A percentile compares a stretch with the other conserved stretches of the same genome.
These are phyloP conservation scores for Gastrodia elata DNA, from an alignment of 106 monocot species.

Conservation along the genomic window DNA sequence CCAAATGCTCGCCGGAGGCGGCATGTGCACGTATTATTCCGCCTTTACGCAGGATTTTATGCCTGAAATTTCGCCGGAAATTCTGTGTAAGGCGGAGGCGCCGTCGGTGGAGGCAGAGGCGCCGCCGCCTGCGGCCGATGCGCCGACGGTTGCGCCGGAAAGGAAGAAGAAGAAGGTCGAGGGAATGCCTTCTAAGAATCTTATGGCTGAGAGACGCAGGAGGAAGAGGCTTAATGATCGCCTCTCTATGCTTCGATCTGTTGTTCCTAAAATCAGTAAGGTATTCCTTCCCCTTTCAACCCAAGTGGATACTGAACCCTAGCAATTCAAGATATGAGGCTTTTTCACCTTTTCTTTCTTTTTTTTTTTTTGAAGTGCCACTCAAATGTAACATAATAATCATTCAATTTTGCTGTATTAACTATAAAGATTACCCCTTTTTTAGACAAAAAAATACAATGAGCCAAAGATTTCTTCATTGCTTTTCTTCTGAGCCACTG, in stretches of 20 bases:
- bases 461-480: too few relatives aligned
- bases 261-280: conserved; percentile 99
- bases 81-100: conserved; percentile 31
- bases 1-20: neutral
- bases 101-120: conserved; percentile 12
- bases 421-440: too few relatives aligned
- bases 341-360: too few relatives aligned
- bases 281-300: conserved; percentile 15
- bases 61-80: neutral
- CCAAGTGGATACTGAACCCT: too few relatives aligned
- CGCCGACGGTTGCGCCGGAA: conserved; percentile 8
- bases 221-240: conserved; percentile 93
- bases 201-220: conserved; percentile 92
- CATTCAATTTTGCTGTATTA: too few relatives aligned
- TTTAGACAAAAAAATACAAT: too few relatives aligned
- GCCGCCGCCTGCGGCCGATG: neutral
- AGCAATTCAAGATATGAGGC: too few relatives aligned
- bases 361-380: too few relatives aligned
- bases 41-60: neutral
- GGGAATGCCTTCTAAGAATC: conserved; percentile 88
- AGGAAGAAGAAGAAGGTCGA: conserved; percentile 53
- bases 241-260: conserved; percentile 91
- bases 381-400: too few relatives aligned
- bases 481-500: too few relatives aligned
- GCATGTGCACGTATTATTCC: neutral